Conservation (phyloP, 257 asterid species). For the Capsicum chinense region DNA sequence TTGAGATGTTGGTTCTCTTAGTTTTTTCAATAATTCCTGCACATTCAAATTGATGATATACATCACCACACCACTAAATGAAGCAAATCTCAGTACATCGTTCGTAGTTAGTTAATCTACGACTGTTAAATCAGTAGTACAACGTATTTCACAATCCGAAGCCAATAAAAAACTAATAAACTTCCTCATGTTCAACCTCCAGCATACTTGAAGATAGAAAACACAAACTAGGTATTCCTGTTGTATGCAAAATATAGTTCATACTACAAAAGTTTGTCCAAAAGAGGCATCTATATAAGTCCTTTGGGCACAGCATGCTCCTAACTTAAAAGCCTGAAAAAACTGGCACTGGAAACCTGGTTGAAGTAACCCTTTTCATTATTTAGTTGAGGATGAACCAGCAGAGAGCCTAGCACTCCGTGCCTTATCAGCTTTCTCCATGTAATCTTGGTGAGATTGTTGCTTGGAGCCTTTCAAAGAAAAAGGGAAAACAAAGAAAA, state of each 20-base stretch:
- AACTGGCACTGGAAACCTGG: neutral
- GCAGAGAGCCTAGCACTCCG: slow-evolving; percentile 67
- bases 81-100: neutral
- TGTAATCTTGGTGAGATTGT: slow-evolving; percentile 87
- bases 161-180: neutral
- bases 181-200: neutral
- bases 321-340: neutral
- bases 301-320: neutral
- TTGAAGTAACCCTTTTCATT: neutral
- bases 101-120: neutral
- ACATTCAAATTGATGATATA: neutral
- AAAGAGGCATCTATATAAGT: slow-evolving; percentile 1
- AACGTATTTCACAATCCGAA: neutral
- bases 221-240: neutral
- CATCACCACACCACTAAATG: neutral
- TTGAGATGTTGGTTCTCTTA: too few species aligned
- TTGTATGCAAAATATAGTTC: neutral
- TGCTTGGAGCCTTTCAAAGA: slow-evolving; percentile 62
- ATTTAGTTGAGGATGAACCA: slow-evolving; percentile 49
- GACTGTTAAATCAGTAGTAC: neutral
- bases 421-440: slow-evolving; percentile 88
- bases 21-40: too few species aligned
- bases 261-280: slow-evolving; percentile 11
- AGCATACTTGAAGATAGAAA: neutral
- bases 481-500: neutral